Evolutionary conservation across 1,284 basidiomycete genomes (phyloP).

Genomic region (Pyrrhoderma noxium): DNA sequence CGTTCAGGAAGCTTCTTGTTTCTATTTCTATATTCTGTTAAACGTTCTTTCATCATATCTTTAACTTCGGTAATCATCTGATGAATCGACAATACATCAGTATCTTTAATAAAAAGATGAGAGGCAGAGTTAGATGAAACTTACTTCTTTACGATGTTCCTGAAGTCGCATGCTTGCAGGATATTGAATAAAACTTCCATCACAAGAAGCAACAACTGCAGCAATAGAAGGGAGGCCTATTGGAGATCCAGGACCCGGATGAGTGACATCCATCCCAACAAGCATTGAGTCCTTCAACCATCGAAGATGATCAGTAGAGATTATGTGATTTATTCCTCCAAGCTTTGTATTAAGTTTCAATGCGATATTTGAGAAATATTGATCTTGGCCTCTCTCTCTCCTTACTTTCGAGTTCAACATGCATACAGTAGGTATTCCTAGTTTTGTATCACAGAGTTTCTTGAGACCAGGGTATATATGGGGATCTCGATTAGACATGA

Average conservation of each 20-base stretch:
- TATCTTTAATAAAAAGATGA: too few relatives aligned
- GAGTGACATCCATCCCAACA: conserved; percentile 75
- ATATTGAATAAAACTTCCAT: conserved; percentile 61
- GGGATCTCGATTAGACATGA: conserved; percentile 13
- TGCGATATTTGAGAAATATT: conserved; percentile 72
- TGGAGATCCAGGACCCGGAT: conserved; percentile 42
- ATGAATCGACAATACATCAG: conserved; percentile 11
- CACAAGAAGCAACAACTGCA: conserved; percentile 67
- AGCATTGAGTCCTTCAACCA: conserved; percentile 75
- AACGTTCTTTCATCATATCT: conserved; percentile 61
- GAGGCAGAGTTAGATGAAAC: conserved; percentile 30
- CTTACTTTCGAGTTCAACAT: conserved; percentile 24
- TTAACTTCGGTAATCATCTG: conserved; percentile 62
- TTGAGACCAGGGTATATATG: conserved; percentile 27
- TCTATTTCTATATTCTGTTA: conserved; percentile 48
- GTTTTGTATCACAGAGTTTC: conserved; percentile 36
- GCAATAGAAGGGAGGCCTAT: conserved; percentile 53
- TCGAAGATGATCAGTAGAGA: conserved; percentile 45
- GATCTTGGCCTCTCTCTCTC: conserved; percentile 44
- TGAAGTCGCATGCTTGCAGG: conserved; percentile 61
- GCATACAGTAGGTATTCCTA: conserved; percentile 30
- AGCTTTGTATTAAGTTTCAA: conserved; percentile 67
- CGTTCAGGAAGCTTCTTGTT: conserved; percentile 52
- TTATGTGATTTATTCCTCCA: conserved; percentile 65
- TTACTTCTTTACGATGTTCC: conserved; percentile 53